phyloP scores from a whole-genome alignment of 768 basidiomycete species.

The Pleurotus tuoliensis region DNA sequence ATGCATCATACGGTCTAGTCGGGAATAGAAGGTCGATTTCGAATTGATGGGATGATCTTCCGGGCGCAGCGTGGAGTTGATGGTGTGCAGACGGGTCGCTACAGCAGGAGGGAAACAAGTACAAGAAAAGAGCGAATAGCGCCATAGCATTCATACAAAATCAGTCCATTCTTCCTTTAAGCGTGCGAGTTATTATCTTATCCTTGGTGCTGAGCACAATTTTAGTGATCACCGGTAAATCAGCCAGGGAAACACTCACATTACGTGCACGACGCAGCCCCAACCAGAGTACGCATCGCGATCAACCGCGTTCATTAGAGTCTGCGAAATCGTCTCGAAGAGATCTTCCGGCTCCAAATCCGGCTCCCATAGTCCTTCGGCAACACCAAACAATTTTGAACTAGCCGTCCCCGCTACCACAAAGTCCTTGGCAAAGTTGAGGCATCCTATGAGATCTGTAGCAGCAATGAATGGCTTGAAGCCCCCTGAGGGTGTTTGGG shows the following conservation, averaged over 20 bases:
- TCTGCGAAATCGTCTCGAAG: conserved; percentile 98
- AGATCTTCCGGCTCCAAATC: conserved; percentile 94
- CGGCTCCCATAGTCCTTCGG: conserved; percentile 98
- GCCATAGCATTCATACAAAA: conserved; percentile 9
- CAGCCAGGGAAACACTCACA: conserved; percentile 53
- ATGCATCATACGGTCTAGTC: too few species aligned
- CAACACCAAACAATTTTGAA: conserved; percentile 91
- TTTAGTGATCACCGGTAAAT: neutral
- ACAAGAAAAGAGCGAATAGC: neutral
- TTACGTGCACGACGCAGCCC: conserved; percentile 93
- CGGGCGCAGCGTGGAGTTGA: too few species aligned
- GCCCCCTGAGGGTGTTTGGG: conserved; percentile 64
- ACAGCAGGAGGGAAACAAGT: neutral
- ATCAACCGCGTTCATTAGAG: conserved; percentile 90
- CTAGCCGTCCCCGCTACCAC: conserved; percentile 93
- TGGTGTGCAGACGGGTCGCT: neutral
- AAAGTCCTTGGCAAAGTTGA: conserved; percentile 95
- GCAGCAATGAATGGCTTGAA: conserved; percentile 92
- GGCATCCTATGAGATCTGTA: conserved; percentile 90
- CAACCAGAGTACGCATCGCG: conserved; percentile 96
- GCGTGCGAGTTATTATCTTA: conserved; percentile 73
- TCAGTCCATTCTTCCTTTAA: conserved; percentile 93
- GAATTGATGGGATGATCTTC: too few species aligned
- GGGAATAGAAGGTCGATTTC: too few species aligned
- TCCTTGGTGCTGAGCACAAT: conserved; percentile 57